Percentiles rank a stretch among this genome's conserved stretches.
These are phyloP conservation scores for Penicillium manginii DNA, from an alignment of 495 filamentous ascomycete species.

Conservation along the genomic window DNA sequence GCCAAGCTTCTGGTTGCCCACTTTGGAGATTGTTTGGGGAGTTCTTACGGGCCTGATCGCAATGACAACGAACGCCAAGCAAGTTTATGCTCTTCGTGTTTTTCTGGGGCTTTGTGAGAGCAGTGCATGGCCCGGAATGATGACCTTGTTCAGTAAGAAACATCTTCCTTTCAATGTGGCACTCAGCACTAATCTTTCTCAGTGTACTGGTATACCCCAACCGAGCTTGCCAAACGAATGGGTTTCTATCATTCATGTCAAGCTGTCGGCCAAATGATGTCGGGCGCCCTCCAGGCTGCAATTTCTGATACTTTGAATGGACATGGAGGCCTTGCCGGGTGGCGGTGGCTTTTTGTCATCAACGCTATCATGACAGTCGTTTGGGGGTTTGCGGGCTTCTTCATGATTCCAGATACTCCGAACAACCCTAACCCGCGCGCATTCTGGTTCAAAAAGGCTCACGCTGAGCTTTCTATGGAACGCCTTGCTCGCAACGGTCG, in stretches of 20 bases:
- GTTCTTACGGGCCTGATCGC: slow-evolving; percentile 34
- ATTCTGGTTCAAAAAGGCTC: slow-evolving; percentile 35
- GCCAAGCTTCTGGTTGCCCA: slow-evolving; percentile 59
- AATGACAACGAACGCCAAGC: slow-evolving; percentile 30
- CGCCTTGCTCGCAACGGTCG: slow-evolving; percentile 35
- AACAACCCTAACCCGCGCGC: slow-evolving; percentile 36
- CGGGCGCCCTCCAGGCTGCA: slow-evolving; percentile 37
- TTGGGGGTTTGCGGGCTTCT: slow-evolving; percentile 61
- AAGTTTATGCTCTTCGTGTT: slow-evolving; percentile 33
- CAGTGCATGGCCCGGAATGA: slow-evolving; percentile 40
- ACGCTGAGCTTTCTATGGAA: slow-evolving; percentile 33
- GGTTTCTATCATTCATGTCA: slow-evolving; percentile 46
- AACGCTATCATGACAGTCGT: slow-evolving; percentile 52
- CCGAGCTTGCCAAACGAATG: slow-evolving; percentile 52
- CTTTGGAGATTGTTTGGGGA: slow-evolving; percentile 56
- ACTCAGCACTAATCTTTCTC: not conserved
- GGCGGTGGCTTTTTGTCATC: slow-evolving; percentile 70
- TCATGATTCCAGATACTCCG: slow-evolving; percentile 59
- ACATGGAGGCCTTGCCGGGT: slow-evolving; percentile 59
- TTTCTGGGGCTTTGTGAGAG: slow-evolving; percentile 40
- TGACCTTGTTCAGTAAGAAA: slow-evolving; percentile 33
- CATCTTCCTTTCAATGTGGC: not conserved
- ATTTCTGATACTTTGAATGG: slow-evolving; percentile 54
- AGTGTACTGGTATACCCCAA: slow-evolving; percentile 43
- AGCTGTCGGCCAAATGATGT: slow-evolving; percentile 40